A percentile compares a stretch with the other conserved stretches of the same genome.
Evolutionary conservation across 1,284 basidiomycete genomes (phyloP).

Genomic region (Trichosporon faecale): DNA sequence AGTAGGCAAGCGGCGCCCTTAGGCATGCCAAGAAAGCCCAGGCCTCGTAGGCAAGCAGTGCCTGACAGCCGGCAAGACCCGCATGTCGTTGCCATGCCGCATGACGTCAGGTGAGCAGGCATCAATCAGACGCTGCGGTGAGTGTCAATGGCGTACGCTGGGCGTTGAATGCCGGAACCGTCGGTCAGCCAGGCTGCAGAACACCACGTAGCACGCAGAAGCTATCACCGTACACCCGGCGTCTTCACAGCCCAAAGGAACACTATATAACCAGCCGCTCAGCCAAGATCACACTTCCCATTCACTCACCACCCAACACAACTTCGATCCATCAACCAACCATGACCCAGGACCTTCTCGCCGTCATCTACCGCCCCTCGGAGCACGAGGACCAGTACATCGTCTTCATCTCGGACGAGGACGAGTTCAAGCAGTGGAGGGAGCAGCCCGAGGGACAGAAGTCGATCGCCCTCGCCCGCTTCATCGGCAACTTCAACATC

Average conservation of each 20-base stretch:
- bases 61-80: not conserved
- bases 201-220: constrained; percentile 6
- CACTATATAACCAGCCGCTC: not conserved
- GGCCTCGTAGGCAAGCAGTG: not conserved
- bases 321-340: constrained; percentile 9
- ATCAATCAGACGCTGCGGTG: not conserved
- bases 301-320: not conserved
- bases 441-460: constrained; percentile 38
- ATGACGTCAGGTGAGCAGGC: not conserved
- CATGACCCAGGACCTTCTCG: constrained; percentile 23
- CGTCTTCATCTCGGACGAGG: constrained; percentile 46
- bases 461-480: constrained; percentile 45
- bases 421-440: constrained; percentile 46
- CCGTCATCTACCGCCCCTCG: constrained; percentile 41
- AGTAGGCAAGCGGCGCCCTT: not conserved
- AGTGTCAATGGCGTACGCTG: constrained; percentile 7
- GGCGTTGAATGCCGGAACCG: constrained; percentile 1
- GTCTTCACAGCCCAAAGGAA: not conserved
- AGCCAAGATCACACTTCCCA: not conserved
- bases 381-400: constrained; percentile 48
- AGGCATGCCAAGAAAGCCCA: not conserved
- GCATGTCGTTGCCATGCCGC: not conserved
- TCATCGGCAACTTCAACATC: constrained; percentile 45
- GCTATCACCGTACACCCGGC: constrained; percentile 1
- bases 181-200: not conserved